Evolutionary conservation across 179 eudicot genomes (phyloP), one percentile per base, ranked within the genome.

Genomic region (Corrigiola litoralis): DNA sequence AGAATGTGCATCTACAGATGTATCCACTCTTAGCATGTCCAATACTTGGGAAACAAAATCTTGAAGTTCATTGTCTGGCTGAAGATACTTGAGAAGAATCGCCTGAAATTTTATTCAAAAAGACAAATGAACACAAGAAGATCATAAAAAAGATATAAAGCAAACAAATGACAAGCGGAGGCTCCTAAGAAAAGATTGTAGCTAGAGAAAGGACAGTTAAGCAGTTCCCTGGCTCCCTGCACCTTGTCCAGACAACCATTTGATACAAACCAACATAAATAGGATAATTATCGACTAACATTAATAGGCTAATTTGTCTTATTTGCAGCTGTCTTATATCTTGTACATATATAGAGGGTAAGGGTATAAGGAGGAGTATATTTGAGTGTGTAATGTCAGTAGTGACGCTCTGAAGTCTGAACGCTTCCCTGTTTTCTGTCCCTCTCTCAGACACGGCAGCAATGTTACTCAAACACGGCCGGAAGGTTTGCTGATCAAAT

Each of bases 41-140:
- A 94, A 73, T 72, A 87, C 89, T 79, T 72, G 96, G 72, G 78
- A 50, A 71, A 89, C 77, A 59, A 72, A 94, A 71, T 80, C 85
- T 67, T 94, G 88, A 70, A 94, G 99, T 71, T 90, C 96, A 57
- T 78, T 82, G 72, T 94, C 99, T 54, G 96, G 89, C 66, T 82
- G 99, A 73, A 79, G 78, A 79, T 94, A 86, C 79, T 78, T 86
- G 69, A 91, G 77, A 75, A 86, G 88, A 38, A 86, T 85, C 53
- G 95, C 92, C 99, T 94, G 89, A 69, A 81, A 76, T 31, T 71
- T 57, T 32, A 32, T 50, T 48, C 6, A 63, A 73, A 48, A 7
- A 50, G 46, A 44, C 21, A 64, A 33, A 14, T 59, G 18, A 63
- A 16, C 34, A 70, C 23, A 33, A 41, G 65, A 16, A 28, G 44